Percentiles rank a stretch among this genome's conserved stretches.
These are phyloP conservation scores for Suhomyces tanzawaensis DNA, from an alignment of 805 yeast species.

Conservation along the genomic window DNA sequence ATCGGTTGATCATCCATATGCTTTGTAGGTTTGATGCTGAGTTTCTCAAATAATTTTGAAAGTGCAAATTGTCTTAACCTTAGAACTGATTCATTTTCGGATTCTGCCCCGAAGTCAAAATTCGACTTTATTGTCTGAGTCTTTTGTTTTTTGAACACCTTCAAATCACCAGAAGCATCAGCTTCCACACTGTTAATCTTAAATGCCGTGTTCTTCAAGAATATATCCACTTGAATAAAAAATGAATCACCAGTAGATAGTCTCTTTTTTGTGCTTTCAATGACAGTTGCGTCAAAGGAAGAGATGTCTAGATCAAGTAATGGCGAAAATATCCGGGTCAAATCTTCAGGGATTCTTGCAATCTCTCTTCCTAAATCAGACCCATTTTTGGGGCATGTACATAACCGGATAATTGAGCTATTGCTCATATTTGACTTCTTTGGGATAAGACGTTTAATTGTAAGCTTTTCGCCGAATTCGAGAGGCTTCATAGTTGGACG, in stretches of 20 bases:
- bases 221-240: slow-evolving; percentile 67
- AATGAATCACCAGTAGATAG: slow-evolving; percentile 77
- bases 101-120: slow-evolving; percentile 41
- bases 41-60: slow-evolving; percentile 50
- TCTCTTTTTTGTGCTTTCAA: slow-evolving; percentile 52
- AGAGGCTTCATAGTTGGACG: slow-evolving; percentile 54
- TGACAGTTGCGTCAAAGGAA: slow-evolving; percentile 53
- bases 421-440: slow-evolving; percentile 16
- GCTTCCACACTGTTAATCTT: slow-evolving; percentile 7
- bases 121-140: slow-evolving; percentile 12
- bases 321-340: slow-evolving; percentile 65
- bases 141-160: slow-evolving; percentile 20
- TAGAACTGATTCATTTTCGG: slow-evolving; percentile 49
- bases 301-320: slow-evolving; percentile 56
- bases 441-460: slow-evolving; percentile 36
- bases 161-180: slow-evolving; percentile 9
- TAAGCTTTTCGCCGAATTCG: slow-evolving; percentile 43
- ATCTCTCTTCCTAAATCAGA: slow-evolving; percentile 51
- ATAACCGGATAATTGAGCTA: slow-evolving; percentile 32
- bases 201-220: slow-evolving; percentile 43
- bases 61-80: slow-evolving; percentile 57
- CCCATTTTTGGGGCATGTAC: slow-evolving; percentile 17
- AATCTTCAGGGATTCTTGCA: slow-evolving; percentile 72
- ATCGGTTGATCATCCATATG: slow-evolving; percentile 8
- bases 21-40: slow-evolving; percentile 34